These are phyloP conservation scores for Malassezia globosa DNA, from an alignment of 1,284 basidiomycete species.

Conservation along the genomic window DNA sequence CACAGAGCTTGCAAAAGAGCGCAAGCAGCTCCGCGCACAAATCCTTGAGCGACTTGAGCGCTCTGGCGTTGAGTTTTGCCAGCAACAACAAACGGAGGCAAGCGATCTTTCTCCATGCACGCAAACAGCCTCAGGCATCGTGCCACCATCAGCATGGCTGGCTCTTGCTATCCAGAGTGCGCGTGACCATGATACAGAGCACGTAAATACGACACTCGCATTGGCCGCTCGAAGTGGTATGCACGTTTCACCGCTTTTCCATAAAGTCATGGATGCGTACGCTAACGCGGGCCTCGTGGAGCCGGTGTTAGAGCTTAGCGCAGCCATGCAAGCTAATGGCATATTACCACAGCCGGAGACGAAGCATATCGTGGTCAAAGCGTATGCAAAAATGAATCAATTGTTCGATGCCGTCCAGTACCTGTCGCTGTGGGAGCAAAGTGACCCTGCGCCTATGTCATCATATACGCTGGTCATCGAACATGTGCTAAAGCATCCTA, in stretches of 20 bases:
- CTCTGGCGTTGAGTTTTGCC: too few relatives aligned
- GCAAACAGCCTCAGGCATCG: too few relatives aligned
- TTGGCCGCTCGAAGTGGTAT: constrained; percentile 21
- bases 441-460: constrained; percentile 26
- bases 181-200: constrained; percentile 14
- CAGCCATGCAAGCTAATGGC: constrained; percentile 16
- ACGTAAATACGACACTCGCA: constrained; percentile 15
- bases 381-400: constrained; percentile 20
- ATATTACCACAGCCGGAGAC: constrained; percentile 23
- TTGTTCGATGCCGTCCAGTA: constrained; percentile 23
- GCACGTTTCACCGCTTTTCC: constrained; percentile 27
- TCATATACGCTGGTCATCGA: constrained; percentile 37
- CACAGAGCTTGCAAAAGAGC: neutral
- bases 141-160: constrained; percentile 27
- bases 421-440: constrained; percentile 20
- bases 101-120: neutral
- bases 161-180: constrained; percentile 29
- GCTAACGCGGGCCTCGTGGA: constrained; percentile 52
- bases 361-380: constrained; percentile 33
- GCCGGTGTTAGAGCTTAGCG: constrained; percentile 20
- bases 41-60: neutral
- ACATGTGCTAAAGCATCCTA: constrained; percentile 20
- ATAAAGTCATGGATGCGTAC: constrained; percentile 52
- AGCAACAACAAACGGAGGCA: too few relatives aligned
- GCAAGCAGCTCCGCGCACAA: neutral